Evolutionary conservation across 331 rosid genomes (phyloP), one percentile per base, ranked within the genome.

Genomic region (Cydonia oblonga): DNA sequence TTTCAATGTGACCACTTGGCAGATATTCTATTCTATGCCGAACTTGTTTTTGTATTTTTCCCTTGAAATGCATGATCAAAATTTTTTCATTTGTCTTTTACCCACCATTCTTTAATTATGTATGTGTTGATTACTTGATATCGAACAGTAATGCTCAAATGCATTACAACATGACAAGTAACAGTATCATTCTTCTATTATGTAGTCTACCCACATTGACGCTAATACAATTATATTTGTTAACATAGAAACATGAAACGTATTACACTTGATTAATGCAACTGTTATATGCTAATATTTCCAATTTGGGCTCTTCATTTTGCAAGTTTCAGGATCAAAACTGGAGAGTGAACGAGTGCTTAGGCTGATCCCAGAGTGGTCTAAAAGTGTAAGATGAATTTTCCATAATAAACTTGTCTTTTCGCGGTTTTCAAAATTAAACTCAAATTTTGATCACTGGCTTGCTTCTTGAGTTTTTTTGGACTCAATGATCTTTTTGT

Each of bases 341-440:
- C 75, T 89, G 81, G 93, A 86, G 69, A 30, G 81, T 40, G 96
- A 91, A 64, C 90, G 52, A 75, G 89, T 91, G 66, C 90, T 90
- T 73, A 82, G 76, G 77, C 81, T 93, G 81, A 91, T 85, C 64
- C 91, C 91, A 32, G 84, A 87, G 76, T 93, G 98, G 98, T 85
- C 98, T 75, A 86, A 81, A 80, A 91, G 89, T 91, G 98, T 93
- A 91, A 83, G 96, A 79, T 69, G 69, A 54, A 73, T 73, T 19
- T 61, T 51, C 70, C 66, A 60, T 22, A 30, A 32, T 73, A 54
- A 30, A 15, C 44, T 63, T 6, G 14, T 26, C 16, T 16, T 61
- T 62, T 62, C 40, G 8, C 0, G 42, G 12, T 62, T 62, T 62
- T 62, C 23, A 29, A 4, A 71, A 23, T 59, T 32, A 32, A 33